phyloP scores from a whole-genome alignment of 352 stramenopile species.

The Plasmopara halstedii region DNA sequence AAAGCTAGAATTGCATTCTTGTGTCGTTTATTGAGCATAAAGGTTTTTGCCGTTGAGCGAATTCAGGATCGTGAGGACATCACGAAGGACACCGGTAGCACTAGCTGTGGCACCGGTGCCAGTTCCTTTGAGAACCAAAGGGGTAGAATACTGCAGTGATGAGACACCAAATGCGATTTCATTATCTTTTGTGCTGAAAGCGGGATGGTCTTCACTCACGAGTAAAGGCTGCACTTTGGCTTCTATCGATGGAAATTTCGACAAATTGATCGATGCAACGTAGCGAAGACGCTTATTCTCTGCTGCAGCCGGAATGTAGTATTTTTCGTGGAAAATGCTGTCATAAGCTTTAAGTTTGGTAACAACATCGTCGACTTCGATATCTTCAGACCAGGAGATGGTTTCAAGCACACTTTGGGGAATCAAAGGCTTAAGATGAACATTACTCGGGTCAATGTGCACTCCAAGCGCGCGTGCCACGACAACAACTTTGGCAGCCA shows the following conservation, averaged over 20 bases:
- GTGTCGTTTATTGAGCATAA: slow-evolving; percentile 16
- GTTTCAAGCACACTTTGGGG: slow-evolving; percentile 31
- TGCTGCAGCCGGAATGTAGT: slow-evolving; percentile 32
- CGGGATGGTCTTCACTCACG: slow-evolving; percentile 53
- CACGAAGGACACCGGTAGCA: slow-evolving; percentile 63
- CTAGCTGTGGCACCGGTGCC: slow-evolving; percentile 52
- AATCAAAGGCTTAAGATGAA: slow-evolving; percentile 49
- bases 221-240: slow-evolving; percentile 45
- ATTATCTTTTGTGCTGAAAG: slow-evolving; percentile 53
- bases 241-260: slow-evolving; percentile 36
- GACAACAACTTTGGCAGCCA: slow-evolving; percentile 64
- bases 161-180: slow-evolving; percentile 69
- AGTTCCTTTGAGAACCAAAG: slow-evolving; percentile 61
- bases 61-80: slow-evolving; percentile 69
- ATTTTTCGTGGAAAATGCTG: slow-evolving; percentile 44
- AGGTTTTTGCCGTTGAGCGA: slow-evolving; percentile 52
- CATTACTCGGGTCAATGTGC: slow-evolving; percentile 32
- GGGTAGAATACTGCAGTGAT: slow-evolving; percentile 63
- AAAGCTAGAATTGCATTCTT: slow-evolving; percentile 7
- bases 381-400: slow-evolving; percentile 40
- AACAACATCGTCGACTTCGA: slow-evolving; percentile 41
- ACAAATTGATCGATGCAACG: slow-evolving; percentile 58
- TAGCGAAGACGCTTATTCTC: slow-evolving; percentile 54
- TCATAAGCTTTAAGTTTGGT: slow-evolving; percentile 46
- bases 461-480: slow-evolving; percentile 55